A percentile compares a stretch with the other conserved stretches of the same genome.
phyloP scores from a whole-genome alignment of 176 grass and related monocot species.

The Carex myosuroides region DNA sequence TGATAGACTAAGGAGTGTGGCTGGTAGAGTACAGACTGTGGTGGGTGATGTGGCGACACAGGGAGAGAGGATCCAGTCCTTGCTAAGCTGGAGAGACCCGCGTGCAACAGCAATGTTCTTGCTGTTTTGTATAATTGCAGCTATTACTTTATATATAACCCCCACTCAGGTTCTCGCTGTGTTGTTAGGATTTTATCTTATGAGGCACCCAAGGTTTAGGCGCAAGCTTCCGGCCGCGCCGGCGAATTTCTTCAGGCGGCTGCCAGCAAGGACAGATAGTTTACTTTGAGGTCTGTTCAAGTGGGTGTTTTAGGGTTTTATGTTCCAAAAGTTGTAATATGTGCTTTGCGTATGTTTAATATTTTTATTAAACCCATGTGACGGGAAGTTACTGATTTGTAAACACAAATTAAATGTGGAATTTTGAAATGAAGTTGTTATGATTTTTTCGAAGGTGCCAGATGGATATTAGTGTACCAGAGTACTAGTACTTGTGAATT shows the following conservation, averaged over 20 bases:
- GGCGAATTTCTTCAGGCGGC: conserved; percentile 74
- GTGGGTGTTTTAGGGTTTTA: neutral
- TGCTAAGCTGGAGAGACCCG: conserved; percentile 93
- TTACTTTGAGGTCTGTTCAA: conserved; percentile 41
- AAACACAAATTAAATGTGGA: neutral
- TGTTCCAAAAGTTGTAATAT: neutral
- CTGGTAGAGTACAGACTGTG: conserved; percentile 76
- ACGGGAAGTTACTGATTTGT: neutral
- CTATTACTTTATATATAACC: conserved; percentile 47
- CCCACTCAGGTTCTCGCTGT: conserved; percentile 48
- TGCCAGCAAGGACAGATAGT: conserved; percentile 81
- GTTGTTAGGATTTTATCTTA: conserved; percentile 54
- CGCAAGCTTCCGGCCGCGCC: conserved; percentile 54
- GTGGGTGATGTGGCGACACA: conserved; percentile 87
- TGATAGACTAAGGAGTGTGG: conserved; percentile 67
- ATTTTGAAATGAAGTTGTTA: neutral
- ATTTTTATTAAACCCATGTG: neutral
- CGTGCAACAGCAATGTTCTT: conserved; percentile 83
- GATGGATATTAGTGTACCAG: neutral
- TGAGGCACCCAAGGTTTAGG: conserved; percentile 91
- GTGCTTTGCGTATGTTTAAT: conserved; percentile 8
- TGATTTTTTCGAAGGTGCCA: neutral
- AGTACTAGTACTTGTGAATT: neutral
- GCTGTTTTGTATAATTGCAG: conserved; percentile 53
- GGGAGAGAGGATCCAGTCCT: conserved; percentile 70